These are phyloP conservation scores for Wickerhamomyces chaumierensis DNA, from an alignment of 805 yeast genomes.

Conservation along the genomic window DNA sequence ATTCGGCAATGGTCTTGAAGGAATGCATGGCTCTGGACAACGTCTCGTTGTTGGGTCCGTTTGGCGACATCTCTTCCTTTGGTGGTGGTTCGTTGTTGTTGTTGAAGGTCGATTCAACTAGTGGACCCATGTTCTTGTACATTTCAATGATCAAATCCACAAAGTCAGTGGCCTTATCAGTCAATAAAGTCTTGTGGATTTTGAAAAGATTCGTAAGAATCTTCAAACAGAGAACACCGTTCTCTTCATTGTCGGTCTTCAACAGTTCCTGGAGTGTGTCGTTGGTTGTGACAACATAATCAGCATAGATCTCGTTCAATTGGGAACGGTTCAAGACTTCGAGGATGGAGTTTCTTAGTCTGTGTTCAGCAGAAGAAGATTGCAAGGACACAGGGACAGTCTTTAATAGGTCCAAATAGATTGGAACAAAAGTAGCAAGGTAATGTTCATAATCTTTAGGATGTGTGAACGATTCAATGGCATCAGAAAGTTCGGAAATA, in stretches of 20 bases:
- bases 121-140: constrained; percentile 67
- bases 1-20: constrained; percentile 86
- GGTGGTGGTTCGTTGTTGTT: constrained; percentile 1
- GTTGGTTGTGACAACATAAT: constrained; percentile 50
- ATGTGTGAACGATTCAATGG: constrained; percentile 74
- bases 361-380: constrained; percentile 59
- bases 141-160: constrained; percentile 64
- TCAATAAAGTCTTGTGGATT: constrained; percentile 58
- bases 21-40: constrained; percentile 64
- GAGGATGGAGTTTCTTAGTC: constrained; percentile 61
- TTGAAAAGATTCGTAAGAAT: constrained; percentile 78
- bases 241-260: constrained; percentile 82
- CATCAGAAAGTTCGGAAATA: constrained; percentile 75
- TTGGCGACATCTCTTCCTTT: constrained; percentile 7
- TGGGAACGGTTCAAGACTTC: constrained; percentile 76
- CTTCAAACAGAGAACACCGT: constrained; percentile 86
- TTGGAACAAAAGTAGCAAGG: constrained; percentile 57
- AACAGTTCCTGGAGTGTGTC: constrained; percentile 49
- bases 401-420: constrained; percentile 50
- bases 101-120: constrained; percentile 59
- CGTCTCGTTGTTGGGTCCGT: constrained; percentile 23
- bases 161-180: constrained; percentile 68
- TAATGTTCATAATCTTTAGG: constrained; percentile 75
- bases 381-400: constrained; percentile 64
- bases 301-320: constrained; percentile 71